Base-by-base conservation (phyloP, 371 early-diverging fungal species). In the Mucor irregularis region DNA sequence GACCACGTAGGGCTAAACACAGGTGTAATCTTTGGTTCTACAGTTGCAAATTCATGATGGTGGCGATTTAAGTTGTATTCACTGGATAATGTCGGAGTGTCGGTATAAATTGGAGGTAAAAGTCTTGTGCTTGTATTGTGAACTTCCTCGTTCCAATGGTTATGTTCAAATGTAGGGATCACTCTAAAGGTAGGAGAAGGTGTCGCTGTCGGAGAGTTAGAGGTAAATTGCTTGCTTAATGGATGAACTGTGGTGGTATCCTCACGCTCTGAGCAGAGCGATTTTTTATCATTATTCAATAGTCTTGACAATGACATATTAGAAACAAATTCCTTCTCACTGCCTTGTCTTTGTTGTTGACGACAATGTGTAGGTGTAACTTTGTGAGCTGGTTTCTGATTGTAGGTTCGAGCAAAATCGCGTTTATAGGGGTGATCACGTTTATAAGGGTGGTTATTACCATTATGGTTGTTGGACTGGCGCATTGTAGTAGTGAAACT, bases 101-200 rank as follows among this genome's bases (percentile, higher is more conserved):
- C 17, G 2, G 48, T 47, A 24, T 37, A 40, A 17, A 56, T 56
- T 22, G 56, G 49, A 3, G 56, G 49, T 24, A 56, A 25, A 30
- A 56, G 21, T 30, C 37, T 45, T 25, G 38, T 10, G n/a, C 26
- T 24, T 14, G 31, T n/a, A 10, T 10, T 53, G 25, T 7, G 42
- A 11, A 21, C 42, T 24, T 42, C 24, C 24, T 24, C 9, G 16
- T 13, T 42, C 42, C 9, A 59, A 55, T 19, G 50, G n/a, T 42
- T 42, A 42, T 7, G 16, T 13, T 42, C 42, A 24, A 59, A 55
- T 19, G 50, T 37, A 19, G 67, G 67, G 6, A 62, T 35, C 3
- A 50, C 58, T 2, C 62, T 58, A 34, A 66, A 66, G 19, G 67
- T 66, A 19, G 67, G 62, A 9, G 62, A 62, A 3, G 67, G 67